Evolutionary conservation across 331 rosid species (phyloP), one percentile per base, ranked within the genome.

Genomic region (Phaseolus coccineus): DNA sequence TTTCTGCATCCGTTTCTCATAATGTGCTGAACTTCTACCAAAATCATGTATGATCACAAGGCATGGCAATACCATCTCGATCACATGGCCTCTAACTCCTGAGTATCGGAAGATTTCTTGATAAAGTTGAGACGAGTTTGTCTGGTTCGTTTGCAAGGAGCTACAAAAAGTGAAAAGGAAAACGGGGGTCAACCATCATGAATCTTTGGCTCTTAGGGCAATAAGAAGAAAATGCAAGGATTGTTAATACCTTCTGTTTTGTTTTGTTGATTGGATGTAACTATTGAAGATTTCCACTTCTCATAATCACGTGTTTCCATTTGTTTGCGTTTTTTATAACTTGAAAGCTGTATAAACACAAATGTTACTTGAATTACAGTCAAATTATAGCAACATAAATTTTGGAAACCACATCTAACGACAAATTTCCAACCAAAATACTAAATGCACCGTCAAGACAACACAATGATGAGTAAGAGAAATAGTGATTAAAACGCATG

Each of bases 241-340:
- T 24, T 61, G 9, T 24, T 61, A 69, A n/a, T 59, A 91, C 97
- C 97, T 90, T 83, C 86, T 58, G 81, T 66, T 65, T 82, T 89
- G 82, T 61, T 89, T 81, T 85, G 61, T 28, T 87, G 74, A 75
- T 90, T 91, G 28, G 93, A 91, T 66, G 85, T 78, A 46, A 93
- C 53, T 53, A 96, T 96, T 53, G 91, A 77, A 52, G 91, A 86
- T 70, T 89, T 93, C 96, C 96, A 91, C 46, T 91, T 82, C 74
- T 87, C 88, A 48, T 90, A 93, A 27, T 82, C 88, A 10, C 64
- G 85, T 12, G 86, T 85, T 62, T 89, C 93, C 69, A 53, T 76
- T 76, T 74, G 83, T 53, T 89, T 93, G 76, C 80, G 84, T 64
- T 84, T 88, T 81, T 91, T 91, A 77, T 87, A 88, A 53, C 91